Base-by-base conservation (phyloP, 2,329 filamentous ascomycete species). In the Shiraia bambusicola region DNA sequence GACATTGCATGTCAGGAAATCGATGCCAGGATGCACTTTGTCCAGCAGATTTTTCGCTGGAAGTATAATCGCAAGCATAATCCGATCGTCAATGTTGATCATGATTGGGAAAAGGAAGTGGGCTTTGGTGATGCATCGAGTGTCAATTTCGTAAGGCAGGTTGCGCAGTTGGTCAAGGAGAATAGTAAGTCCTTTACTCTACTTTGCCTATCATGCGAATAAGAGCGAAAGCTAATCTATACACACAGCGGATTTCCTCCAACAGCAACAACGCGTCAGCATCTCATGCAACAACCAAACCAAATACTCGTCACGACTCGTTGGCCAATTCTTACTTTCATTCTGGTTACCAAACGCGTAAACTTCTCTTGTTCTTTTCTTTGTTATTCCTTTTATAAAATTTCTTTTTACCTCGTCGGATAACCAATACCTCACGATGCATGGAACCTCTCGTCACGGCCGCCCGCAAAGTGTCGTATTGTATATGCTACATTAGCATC, bases 51-150 rank as follows among this genome's bases (percentile, higher is more conserved):
- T 10, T 77, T 75, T 55, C 59, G 71, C 27, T 72, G 67, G 67
- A 76, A 76, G 52, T 76, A 75, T 51, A 69, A 73, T 34, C 68
- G 70, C 46, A 70, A 63, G 52, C 65, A 58, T 45, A 71, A 69
- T 42, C 70, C 66, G 15, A 63, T 74, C 47, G 49, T 56, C 3
- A 61, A 69, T 22, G 32, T 53, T 2, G 70, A 71, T 11, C 63
- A 63, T 25, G 65, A 65, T 22, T 69, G 64, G 58, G 70, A 69
- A 40, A 67, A 67, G 17, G 62, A 68, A 43, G 56, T 34, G 2
- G 65, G 63, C 1, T 61, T 66, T 45, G 63, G 61, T 0, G 69
- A 71, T 32, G 56, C 54, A 12, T 59, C 49, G 6, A 59, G 61
- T 7, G 58, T 65, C 2, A 53, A 52, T 6, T 75, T 75, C 48